Evolutionary conservation across 2,329 filamentous ascomycete genomes (phyloP).

Genomic region (Colletotrichum limetticola): DNA sequence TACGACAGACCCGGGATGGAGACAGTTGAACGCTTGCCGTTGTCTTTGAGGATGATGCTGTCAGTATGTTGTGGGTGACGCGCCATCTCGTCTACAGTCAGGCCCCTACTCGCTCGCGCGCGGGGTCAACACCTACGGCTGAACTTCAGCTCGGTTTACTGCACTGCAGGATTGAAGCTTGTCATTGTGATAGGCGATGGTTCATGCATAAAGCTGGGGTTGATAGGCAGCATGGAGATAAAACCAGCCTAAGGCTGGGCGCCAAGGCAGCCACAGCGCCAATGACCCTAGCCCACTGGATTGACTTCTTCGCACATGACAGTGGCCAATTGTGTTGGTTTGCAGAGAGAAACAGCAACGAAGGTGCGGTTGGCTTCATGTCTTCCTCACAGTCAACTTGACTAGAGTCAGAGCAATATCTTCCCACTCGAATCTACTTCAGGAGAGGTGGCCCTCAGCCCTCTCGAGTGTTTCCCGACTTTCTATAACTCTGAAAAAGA

Average conservation of each 20-base stretch:
- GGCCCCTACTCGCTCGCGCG: neutral
- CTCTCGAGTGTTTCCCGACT: no score
- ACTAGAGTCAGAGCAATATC: no score
- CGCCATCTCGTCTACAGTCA: no score
- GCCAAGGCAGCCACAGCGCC: neutral
- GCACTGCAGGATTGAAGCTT: neutral
- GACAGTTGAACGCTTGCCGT: neutral
- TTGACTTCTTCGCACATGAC: neutral
- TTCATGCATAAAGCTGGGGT: neutral
- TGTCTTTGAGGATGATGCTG: neutral
- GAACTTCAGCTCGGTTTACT: neutral
- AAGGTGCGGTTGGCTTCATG: no score
- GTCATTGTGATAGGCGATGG: neutral
- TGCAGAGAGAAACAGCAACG: no score
- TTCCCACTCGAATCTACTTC: no score
- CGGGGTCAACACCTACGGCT: neutral
- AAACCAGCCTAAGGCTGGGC: no score
- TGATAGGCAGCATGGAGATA: neutral
- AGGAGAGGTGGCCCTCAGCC: no score
- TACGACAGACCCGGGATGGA: no score
- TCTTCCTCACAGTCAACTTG: no score
- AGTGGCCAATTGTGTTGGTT: neutral
- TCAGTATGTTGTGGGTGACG: neutral
- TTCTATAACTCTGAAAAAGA: no score
- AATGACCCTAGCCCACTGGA: neutral